Conservation (phyloP, 2,329 filamentous ascomycete species). For the Fusarium domesticum region DNA sequence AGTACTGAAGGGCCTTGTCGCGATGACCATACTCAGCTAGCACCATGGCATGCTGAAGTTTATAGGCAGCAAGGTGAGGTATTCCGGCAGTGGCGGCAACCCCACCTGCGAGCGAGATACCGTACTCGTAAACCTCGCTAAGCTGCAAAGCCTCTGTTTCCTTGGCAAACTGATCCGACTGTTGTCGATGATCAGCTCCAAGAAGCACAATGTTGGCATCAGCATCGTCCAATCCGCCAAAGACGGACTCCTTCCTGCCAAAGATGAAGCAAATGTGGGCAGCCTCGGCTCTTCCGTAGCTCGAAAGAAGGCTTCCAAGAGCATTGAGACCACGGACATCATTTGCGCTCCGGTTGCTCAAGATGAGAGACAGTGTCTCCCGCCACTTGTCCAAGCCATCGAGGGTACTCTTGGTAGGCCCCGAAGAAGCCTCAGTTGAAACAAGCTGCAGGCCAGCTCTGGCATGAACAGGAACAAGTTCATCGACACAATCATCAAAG, state of each 20-base stretch:
- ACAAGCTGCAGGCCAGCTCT: constrained; percentile 90
- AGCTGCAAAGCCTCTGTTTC: constrained; percentile 86
- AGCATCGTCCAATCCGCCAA: constrained; percentile 81
- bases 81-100: constrained; percentile 53
- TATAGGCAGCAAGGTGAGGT: constrained; percentile 87
- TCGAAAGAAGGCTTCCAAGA: constrained; percentile 75
- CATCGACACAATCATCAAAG: constrained; percentile 89
- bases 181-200: constrained; percentile 74
- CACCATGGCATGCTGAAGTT: constrained; percentile 79
- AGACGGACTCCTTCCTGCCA: constrained; percentile 65
- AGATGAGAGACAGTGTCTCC: constrained; percentile 79
- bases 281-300: constrained; percentile 86
- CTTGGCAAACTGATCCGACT: constrained; percentile 68
- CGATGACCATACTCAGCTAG: constrained; percentile 81
- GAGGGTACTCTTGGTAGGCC: constrained; percentile 66
- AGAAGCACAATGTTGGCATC: constrained; percentile 77
- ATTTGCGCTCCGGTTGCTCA: constrained; percentile 81
- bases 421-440: constrained; percentile 63
- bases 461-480: constrained; percentile 89
- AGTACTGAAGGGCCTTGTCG: constrained; percentile 85
- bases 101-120: constrained; percentile 65
- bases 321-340: constrained; percentile 76
- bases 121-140: constrained; percentile 96
- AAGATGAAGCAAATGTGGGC: constrained; percentile 94
- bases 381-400: constrained; percentile 91